phyloP scores from a whole-genome alignment of 768 basidiomycete genomes.

The Calocybe cyanea region DNA sequence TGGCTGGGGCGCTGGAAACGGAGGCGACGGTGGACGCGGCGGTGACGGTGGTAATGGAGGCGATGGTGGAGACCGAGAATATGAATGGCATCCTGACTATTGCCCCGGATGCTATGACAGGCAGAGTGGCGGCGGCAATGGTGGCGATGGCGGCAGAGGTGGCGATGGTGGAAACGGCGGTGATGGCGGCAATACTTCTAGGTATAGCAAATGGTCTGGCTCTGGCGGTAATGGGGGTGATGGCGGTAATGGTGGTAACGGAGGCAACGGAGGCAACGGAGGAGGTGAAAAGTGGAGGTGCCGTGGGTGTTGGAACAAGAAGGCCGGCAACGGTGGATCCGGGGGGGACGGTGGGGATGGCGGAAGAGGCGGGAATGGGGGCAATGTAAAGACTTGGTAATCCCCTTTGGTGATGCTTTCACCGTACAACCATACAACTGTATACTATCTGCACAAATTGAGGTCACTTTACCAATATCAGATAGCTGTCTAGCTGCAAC shows the following conservation, averaged over 20 bases:
- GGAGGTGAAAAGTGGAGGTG: background rate
- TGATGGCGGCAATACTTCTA: background rate
- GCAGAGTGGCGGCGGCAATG: background rate
- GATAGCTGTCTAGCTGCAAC: too few species aligned
- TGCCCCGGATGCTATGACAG: background rate
- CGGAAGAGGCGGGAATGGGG: constrained; percentile 6
- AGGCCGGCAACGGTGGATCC: constrained; percentile 9
- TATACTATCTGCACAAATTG: too few species aligned
- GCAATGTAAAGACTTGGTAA: background rate
- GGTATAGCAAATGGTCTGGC: background rate
- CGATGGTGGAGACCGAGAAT: background rate
- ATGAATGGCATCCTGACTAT: background rate
- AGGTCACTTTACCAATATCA: too few species aligned
- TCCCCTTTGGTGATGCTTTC: background rate
- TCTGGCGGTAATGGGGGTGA: background rate
- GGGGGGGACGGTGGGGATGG: background rate
- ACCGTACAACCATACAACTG: too few species aligned
- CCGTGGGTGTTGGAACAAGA: background rate
- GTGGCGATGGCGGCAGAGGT: background rate
- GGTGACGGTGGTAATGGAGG: background rate
- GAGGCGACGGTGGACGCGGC: constrained; percentile 3
- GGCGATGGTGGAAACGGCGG: constrained; percentile 2
- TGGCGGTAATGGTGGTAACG: background rate
- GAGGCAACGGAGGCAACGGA: background rate
- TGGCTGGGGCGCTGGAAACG: background rate